These are phyloP conservation scores for Carex pumila DNA, from an alignment of 176 grass and related monocot species.

Conservation along the genomic window DNA sequence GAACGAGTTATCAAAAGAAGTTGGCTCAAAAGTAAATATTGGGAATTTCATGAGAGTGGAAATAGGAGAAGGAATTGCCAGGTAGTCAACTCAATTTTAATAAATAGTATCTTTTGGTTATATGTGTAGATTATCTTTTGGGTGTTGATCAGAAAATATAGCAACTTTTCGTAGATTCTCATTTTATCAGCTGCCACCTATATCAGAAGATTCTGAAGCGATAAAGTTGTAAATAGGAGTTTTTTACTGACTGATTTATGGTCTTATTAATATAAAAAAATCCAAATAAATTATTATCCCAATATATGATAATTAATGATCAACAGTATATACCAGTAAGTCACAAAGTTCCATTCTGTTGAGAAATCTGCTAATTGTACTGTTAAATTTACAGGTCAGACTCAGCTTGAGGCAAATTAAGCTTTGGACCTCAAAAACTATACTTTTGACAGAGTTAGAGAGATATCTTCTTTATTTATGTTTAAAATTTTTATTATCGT, in stretches of 20 bases:
- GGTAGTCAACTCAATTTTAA: conserved; percentile 30
- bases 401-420: not conserved
- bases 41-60: conserved; percentile 78
- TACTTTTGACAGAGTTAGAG: not conserved
- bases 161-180: not conserved
- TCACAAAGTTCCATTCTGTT: not conserved
- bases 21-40: conserved; percentile 71
- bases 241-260: not conserved
- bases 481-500: not conserved
- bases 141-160: not conserved
- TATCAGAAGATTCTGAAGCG: not conserved
- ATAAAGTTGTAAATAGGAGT: not conserved
- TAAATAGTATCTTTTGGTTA: not conserved
- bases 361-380: not conserved
- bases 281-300: not conserved
- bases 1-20: conserved; percentile 84
- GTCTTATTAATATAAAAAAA: not conserved
- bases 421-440: not conserved
- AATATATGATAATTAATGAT: not conserved
- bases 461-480: not conserved
- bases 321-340: not conserved
- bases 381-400: conserved; percentile 1
- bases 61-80: conserved; percentile 83
- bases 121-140: not conserved
- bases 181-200: not conserved